Evolutionary conservation across 192 early-diverging fungal genomes (phyloP), one percentile per base, ranked within the genome.

Genomic region (Backusella parvicylindrica): DNA sequence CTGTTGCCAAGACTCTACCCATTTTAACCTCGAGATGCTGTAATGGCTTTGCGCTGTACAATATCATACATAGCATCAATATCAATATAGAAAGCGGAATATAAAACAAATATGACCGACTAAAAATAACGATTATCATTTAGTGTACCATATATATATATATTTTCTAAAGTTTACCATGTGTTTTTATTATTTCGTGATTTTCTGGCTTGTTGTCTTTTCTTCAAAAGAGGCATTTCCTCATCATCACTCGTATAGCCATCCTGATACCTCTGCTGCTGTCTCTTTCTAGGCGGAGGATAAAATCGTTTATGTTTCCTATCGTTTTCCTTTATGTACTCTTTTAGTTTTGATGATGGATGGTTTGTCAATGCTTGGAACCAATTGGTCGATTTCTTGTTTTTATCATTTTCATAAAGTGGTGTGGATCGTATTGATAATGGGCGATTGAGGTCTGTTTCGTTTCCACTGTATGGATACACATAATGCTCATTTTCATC

Each of bases 1-100:
- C 89, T 5, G 91, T 84, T 8, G 91, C 88, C 50, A 92, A 72
- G 5, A 92, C 88, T 64, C 87, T 81, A 18, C 84, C 79, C 47
- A 92, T 85, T 3, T 75, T 76, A 18, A 83, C 83, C n/a, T 53
- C n/a, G 6, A 81, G 65, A 33, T 64, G 67, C 13, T 11, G 37
- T 5, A 81, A 40, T 28, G 79, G 79, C 4, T 68, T 40, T 15
- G 79, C 75, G 18, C 53, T 67, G 32, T 71, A 69, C 1, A 77
- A 16, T 6, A 72, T 64, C 30, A 75, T 18, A 38, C 68, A 35
- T n/a, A 73, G 23, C 13, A 76, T 26, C 16, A 64, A 32, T 28
- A 72, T 0, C 6, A 72, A 1, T 18, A 43, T 15, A 26, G 9
- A 60, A 8, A 60, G 11, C 12, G 23, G 53, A 60, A 60, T 60